Evolutionary conservation across 768 basidiomycete genomes (phyloP).

Genomic region (Coprinopsis sp.): DNA sequence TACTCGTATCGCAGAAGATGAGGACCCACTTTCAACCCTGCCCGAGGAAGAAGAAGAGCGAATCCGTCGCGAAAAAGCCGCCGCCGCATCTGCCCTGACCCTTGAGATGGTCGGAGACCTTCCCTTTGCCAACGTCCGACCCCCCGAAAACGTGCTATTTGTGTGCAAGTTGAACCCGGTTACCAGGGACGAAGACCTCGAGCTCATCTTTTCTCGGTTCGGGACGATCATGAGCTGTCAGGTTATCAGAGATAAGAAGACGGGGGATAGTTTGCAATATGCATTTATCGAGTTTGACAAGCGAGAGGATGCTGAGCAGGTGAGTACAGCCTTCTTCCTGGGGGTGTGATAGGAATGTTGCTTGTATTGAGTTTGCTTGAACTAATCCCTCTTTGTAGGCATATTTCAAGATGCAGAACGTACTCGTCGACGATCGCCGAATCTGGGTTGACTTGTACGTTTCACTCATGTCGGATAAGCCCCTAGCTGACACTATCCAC

Average conservation of each 20-base stretch:
- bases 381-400: conserved; percentile 45
- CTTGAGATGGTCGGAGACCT: conserved; percentile 99
- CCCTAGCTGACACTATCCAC: conserved; percentile 17
- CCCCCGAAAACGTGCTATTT: conserved; percentile 97
- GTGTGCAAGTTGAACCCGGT: conserved; percentile 98
- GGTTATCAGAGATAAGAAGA: conserved; percentile 92
- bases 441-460: conserved; percentile 99
- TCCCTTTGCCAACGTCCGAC: conserved; percentile 95
- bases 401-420: conserved; percentile 99
- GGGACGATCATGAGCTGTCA: conserved; percentile 97
- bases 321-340: conserved; percentile 26
- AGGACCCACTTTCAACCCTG: conserved; percentile 77
- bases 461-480: conserved; percentile 8
- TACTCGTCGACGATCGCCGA: conserved; percentile 91
- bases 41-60: conserved; percentile 86
- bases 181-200: conserved; percentile 92
- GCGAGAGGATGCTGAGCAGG: conserved; percentile 90
- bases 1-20: conserved; percentile 91
- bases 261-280: conserved; percentile 95
- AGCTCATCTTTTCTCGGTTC: conserved; percentile 95
- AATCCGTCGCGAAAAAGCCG: conserved; percentile 79
- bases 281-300: conserved; percentile 99
- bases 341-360: conserved; percentile 8
- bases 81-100: conserved; percentile 89
- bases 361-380: background rate